Conservation (phyloP, 768 basidiomycete species). For the Tulasnella sp. region DNA sequence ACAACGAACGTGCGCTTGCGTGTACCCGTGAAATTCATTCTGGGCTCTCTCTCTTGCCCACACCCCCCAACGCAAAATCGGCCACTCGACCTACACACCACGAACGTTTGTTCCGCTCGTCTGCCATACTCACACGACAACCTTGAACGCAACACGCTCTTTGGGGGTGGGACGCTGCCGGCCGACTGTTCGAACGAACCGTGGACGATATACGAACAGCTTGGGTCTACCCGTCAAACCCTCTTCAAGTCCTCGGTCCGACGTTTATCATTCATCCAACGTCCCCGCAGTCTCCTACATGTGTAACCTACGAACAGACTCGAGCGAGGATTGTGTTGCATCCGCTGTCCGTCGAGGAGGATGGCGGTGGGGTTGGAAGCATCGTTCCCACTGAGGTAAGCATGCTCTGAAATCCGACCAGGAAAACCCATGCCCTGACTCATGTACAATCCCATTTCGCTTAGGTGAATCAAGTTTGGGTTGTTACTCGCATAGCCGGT, state of each 20-base stretch:
- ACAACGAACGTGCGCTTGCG: constrained; percentile 14
- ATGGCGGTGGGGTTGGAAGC: neutral
- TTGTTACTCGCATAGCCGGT: constrained; percentile 82
- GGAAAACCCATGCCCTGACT: too few relatives aligned
- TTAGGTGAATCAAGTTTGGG: constrained; percentile 93
- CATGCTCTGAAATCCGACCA: neutral
- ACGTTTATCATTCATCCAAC: constrained; percentile 84
- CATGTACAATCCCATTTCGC: too few relatives aligned
- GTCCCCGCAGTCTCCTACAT: constrained; percentile 65
- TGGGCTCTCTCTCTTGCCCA: neutral
- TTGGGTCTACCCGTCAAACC: constrained; percentile 76
- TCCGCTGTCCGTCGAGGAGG: constrained; percentile 23
- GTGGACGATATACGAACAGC: constrained; percentile 38
- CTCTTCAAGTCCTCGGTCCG: constrained; percentile 81
- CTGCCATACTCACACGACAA: neutral
- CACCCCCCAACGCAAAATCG: neutral
- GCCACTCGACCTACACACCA: neutral
- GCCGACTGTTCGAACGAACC: neutral
- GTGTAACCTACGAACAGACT: constrained; percentile 76
- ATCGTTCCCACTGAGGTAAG: neutral
- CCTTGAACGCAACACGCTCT: constrained; percentile 48
- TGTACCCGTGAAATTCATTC: neutral
- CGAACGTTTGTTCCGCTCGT: neutral
- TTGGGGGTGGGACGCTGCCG: neutral
- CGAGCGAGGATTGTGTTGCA: constrained; percentile 71